These are phyloP conservation scores for Vitis rupestris DNA, from an alignment of 164 flowering plant species.

Conservation along the genomic window DNA sequence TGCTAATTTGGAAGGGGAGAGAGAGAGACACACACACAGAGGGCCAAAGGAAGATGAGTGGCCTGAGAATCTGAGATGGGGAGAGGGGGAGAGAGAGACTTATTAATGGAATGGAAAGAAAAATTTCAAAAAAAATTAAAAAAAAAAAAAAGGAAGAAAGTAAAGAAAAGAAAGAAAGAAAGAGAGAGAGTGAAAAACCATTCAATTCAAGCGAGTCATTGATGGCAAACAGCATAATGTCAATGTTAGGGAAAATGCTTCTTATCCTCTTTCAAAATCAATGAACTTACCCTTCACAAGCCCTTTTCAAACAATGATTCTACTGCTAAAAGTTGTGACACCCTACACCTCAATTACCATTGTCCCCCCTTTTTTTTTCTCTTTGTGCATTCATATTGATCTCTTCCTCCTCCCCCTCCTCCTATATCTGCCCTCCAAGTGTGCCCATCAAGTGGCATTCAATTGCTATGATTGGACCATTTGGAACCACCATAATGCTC, in stretches of 20 bases:
- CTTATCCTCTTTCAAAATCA: slow-evolving; percentile 32
- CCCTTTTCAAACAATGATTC: too few relatives aligned
- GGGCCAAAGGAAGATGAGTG: background rate
- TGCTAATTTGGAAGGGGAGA: too few relatives aligned
- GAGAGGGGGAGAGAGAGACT: too few relatives aligned
- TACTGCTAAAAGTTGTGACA: too few relatives aligned
- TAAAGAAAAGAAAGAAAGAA: too few relatives aligned
- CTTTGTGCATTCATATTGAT: slow-evolving; percentile 11
- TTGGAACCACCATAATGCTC: background rate
- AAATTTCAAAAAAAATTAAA: too few relatives aligned
- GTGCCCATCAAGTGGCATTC: too few relatives aligned
- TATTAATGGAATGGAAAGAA: too few relatives aligned
- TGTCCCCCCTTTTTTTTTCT: slow-evolving; percentile 4
- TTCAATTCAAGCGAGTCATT: slow-evolving; percentile 13
- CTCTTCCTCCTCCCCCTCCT: slow-evolving; percentile 2
- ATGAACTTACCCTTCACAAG: too few relatives aligned
- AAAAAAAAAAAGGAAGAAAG: background rate
- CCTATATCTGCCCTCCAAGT: background rate
- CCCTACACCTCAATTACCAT: slow-evolving; percentile 8
- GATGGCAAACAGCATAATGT: slow-evolving; percentile 84
- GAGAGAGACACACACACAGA: too few relatives aligned
- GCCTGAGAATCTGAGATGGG: too few relatives aligned
- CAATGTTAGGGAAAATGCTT: slow-evolving; percentile 36
- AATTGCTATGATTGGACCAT: too few relatives aligned
- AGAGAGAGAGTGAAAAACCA: background rate